These are phyloP conservation scores for Blastomyces gilchristii DNA, from an alignment of 2,329 filamentous ascomycete species.

Conservation along the genomic window DNA sequence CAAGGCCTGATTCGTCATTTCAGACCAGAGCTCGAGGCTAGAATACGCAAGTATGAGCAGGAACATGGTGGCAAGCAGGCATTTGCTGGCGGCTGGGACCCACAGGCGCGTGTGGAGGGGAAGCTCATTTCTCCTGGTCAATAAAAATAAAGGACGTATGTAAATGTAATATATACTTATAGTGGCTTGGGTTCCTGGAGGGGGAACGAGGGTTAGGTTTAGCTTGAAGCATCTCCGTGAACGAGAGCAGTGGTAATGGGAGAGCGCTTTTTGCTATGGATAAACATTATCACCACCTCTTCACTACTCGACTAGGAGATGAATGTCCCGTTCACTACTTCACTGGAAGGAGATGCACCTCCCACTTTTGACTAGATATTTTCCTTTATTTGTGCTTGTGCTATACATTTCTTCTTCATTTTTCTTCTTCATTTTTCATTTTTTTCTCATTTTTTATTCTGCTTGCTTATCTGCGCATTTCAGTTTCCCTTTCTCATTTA, in stretches of 20 bases:
- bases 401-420: background rate
- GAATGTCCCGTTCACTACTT: background rate
- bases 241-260: background rate
- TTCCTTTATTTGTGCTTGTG: background rate
- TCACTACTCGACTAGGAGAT: background rate
- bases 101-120: conserved; percentile 63
- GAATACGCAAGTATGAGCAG: conserved; percentile 70
- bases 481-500: background rate
- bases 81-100: conserved; percentile 80
- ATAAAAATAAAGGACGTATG: conserved; percentile 41
- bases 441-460: background rate
- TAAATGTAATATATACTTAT: background rate
- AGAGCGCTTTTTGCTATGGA: background rate
- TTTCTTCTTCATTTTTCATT: background rate
- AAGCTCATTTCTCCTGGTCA: conserved; percentile 82
- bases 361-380: background rate
- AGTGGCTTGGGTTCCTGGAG: background rate
- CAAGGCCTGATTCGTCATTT: conserved; percentile 98
- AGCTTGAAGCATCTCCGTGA: background rate
- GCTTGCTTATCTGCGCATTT: background rate
- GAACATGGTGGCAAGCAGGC: conserved; percentile 54
- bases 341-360: background rate
- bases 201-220: background rate
- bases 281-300: background rate
- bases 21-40: conserved; percentile 84